Conservation (phyloP, 108 stramenopile genomes). For the Bacterosira constricta region DNA sequence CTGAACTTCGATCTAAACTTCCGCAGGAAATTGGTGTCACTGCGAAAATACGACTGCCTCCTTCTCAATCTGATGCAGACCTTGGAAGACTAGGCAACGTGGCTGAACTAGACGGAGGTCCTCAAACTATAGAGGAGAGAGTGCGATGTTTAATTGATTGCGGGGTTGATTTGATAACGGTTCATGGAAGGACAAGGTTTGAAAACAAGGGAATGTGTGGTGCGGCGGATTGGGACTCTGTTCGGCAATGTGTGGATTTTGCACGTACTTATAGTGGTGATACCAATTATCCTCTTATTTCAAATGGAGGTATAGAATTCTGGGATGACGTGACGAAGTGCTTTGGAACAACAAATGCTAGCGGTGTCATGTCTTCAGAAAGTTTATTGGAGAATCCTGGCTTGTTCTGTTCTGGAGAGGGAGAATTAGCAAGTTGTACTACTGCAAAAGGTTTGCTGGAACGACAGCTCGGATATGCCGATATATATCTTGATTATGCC, state of each 20-base stretch:
- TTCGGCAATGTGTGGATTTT: slow-evolving; percentile 48
- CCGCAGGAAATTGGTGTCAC: slow-evolving; percentile 61
- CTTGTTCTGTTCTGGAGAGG: slow-evolving; percentile 57
- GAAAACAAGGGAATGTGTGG: slow-evolving; percentile 87
- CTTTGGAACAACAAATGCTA: slow-evolving; percentile 73
- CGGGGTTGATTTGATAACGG: slow-evolving; percentile 89
- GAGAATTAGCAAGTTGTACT: too few species aligned
- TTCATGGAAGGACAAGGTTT: slow-evolving; percentile 93
- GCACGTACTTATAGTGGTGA: slow-evolving; percentile 54
- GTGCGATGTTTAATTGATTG: slow-evolving; percentile 68
- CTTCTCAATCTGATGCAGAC: slow-evolving; percentile 32
- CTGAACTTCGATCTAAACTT: slow-evolving; percentile 57
- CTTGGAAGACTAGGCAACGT: slow-evolving; percentile 28
- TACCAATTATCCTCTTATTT: slow-evolving; percentile 81
- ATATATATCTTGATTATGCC: slow-evolving; percentile 80
- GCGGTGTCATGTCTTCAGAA: slow-evolving; percentile 95
- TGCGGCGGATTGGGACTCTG: slow-evolving; percentile 64
- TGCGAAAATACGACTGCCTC: slow-evolving; percentile 81
- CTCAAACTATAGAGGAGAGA: slow-evolving; percentile 48
- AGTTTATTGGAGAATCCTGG: slow-evolving; percentile 92
- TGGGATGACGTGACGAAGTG: slow-evolving; percentile 71
- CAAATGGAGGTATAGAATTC: slow-evolving; percentile 95
- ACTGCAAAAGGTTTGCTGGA: slow-evolving; percentile 46
- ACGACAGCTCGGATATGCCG: slow-evolving; percentile 82
- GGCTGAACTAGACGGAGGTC: background rate